A percentile compares a stretch with the other conserved stretches of the same genome.
phyloP scores from a whole-genome alignment of 306 rosid species.

The Leucaena leucocephala region DNA sequence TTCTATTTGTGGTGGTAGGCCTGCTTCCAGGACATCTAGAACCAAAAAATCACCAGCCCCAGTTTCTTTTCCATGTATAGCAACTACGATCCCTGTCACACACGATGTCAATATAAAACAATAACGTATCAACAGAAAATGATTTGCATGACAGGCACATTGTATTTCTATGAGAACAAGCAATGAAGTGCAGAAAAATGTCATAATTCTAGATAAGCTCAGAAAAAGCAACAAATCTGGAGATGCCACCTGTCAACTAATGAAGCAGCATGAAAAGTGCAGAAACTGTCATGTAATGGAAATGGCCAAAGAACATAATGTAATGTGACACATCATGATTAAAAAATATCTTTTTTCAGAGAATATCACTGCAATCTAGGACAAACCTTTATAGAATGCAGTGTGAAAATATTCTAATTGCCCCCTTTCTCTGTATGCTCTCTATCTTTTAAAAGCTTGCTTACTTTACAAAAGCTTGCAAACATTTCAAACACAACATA shows the following conservation, averaged over 20 bases:
- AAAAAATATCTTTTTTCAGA: background rate
- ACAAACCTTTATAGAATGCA: background rate
- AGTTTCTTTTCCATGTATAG: constrained; percentile 79
- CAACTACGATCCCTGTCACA: constrained; percentile 69
- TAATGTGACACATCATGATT: background rate
- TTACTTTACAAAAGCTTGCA: background rate
- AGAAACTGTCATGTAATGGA: background rate
- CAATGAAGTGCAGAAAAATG: constrained; percentile 9
- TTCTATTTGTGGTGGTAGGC: constrained; percentile 87
- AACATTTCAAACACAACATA: background rate
- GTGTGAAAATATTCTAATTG: background rate
- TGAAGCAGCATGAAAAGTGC: background rate
- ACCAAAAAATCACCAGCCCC: constrained; percentile 78
- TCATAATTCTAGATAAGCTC: constrained; percentile 23
- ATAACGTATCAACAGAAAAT: constrained; percentile 26
- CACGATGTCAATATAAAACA: constrained; percentile 38
- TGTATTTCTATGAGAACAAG: constrained; percentile 22
- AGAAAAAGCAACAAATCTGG: constrained; percentile 31
- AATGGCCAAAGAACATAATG: background rate
- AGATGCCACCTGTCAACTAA: background rate
- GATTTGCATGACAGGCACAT: constrained; percentile 14
- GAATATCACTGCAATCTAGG: background rate
- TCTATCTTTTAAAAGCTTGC: background rate
- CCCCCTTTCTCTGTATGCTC: background rate
- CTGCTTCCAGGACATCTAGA: constrained; percentile 82